Evolutionary conservation across 1,284 basidiomycete genomes (phyloP), one percentile per base, ranked within the genome.

Genomic region (Bjerkandera adusta): DNA sequence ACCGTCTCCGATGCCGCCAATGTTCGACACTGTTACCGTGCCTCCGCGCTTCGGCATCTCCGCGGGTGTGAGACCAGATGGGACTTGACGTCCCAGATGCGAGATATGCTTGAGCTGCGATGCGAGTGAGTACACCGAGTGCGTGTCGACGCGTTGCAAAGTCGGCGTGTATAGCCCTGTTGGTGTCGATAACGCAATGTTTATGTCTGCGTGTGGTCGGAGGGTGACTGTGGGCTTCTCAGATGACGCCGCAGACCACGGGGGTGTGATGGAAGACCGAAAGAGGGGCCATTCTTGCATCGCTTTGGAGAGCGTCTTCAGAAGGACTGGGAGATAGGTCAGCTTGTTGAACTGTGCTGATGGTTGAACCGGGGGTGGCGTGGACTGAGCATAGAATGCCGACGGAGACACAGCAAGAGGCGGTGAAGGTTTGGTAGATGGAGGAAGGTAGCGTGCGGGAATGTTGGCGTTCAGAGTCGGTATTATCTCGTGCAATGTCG

Each of bases 111-210:
- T 69, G 25, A 95, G 72, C 7, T 75, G 72, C 0, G 81, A 75
- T 1, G 86, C 79, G 50, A 97, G 73, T 1, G 74, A 65, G 59
- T 85, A 87, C 2, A 92, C 68, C 4, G 79, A 81, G 25, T 73
- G 67, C 0, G 68, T 67, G 59, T 90, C 76, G 16, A 83, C 78
- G 36, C 69, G 61, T n/a, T 77, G 73, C 15, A 97, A 68, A 5
- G 89, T 88, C 0, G 94, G 94, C 0, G 92, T 93, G 60, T 95
- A 89, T 11, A 97, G 78, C 0, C 92, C 92, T 0, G 85, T 85
- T 0, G 89, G 87, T 1, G 91, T 92, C 15, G 84, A 85, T 4
- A 93, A 73, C 0, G 87, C 89, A 51, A 94, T 73, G 32, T 74
- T 75, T 58, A 92, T 83, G 65, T 91, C 87, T 10, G 85, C 73